phyloP scores from a whole-genome alignment of 805 yeast genomes.

The Lachancea fermentati region DNA sequence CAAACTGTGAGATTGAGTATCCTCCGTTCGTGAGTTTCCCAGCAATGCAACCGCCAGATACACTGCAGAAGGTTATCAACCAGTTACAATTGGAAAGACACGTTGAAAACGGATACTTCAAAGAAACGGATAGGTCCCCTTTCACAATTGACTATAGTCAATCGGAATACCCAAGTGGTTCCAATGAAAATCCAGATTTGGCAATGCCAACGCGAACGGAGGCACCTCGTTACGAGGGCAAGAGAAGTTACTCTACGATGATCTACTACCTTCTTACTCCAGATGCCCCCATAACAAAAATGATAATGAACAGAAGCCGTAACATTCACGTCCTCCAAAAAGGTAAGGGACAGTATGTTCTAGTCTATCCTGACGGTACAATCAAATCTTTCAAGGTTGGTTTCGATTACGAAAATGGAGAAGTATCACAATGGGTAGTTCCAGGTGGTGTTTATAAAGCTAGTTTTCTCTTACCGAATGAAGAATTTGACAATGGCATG shows the following conservation, averaged over 20 bases:
- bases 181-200: conserved; percentile 2
- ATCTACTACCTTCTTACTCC: conserved; percentile 50
- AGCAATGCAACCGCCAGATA: conserved; percentile 18
- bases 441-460: conserved; percentile 57
- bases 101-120: conserved; percentile 53
- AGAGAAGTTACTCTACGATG: conserved; percentile 43
- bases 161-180: neutral
- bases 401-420: conserved; percentile 42
- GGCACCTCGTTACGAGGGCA: conserved; percentile 8
- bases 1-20: conserved; percentile 12
- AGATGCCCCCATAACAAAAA: conserved; percentile 44
- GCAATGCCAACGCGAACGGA: conserved; percentile 4
- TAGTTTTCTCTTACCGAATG: conserved; percentile 41
- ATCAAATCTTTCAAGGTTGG: conserved; percentile 50
- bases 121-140: conserved; percentile 51
- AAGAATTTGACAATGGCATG: conserved; percentile 35
- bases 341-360: conserved; percentile 52
- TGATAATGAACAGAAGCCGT: conserved; percentile 47
- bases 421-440: conserved; percentile 57
- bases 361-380: conserved; percentile 45
- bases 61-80: conserved; percentile 32
- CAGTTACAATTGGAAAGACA: conserved; percentile 38
- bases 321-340: conserved; percentile 50
- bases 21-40: conserved; percentile 18
- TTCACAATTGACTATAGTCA: conserved; percentile 36